Base-by-base conservation (phyloP, 495 filamentous ascomycete species). In the Hyaloscypha bicolor region DNA sequence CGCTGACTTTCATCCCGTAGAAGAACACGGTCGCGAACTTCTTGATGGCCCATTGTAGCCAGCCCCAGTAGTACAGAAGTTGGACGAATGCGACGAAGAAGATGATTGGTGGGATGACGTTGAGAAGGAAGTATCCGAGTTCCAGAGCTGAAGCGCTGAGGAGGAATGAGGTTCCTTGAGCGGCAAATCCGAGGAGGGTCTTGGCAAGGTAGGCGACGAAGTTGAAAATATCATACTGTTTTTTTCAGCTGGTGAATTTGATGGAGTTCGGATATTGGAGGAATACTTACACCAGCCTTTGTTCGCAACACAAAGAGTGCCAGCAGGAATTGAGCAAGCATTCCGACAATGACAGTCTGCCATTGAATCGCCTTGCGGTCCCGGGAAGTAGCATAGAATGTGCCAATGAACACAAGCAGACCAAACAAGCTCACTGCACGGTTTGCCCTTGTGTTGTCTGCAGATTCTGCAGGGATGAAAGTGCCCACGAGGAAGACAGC, bases 21-120 rank as follows among this genome's bases (percentile, higher is more conserved):
- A 94, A 95, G 85, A 97, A 96, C 77, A 96, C 92, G 58, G 87
- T 81, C 68, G 93, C 93, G 69, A 94, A 92, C 70, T 97, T 97
- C 35, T 77, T 77, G 70, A 97, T 85, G 76, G 91, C 90, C 93
- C 93, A 97, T 79, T 96, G 93, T 29, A 97, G 79, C 52, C 92
- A 78, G 5, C 88, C 88, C 72, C 83, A 80, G 79, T 95, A 88
- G 80, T 91, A 96, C 16, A 93, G 76, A 29, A 96, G 82, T 76
- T 96, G 91, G 22, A 96, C 90, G 6, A 97, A 79, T 6, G 93
- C 85, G 60, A 97, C 87, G 82, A 97, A 97, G 85, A 97, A 97
- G 74, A 96, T 90, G 75, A 97, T 94, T 56, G 93, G 87, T 0
- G 92, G 91, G 32, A 94, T 77, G 45, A 94, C 90, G 22, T 79